These are phyloP conservation scores for Quercus agrifolia DNA, from an alignment of 306 rosid genomes.

Conservation along the genomic window DNA sequence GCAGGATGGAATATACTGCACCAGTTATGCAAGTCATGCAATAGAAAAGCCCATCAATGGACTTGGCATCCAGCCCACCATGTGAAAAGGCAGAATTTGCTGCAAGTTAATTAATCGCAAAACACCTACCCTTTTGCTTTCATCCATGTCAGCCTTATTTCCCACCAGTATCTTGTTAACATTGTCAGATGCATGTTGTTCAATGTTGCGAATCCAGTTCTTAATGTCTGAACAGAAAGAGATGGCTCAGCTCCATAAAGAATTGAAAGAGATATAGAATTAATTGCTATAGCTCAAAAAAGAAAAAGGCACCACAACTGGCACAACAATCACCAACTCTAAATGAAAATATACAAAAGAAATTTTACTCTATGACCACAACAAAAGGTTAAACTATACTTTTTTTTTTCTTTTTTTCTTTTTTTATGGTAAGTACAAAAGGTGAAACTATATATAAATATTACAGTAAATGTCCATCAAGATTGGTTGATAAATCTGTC, in stretches of 20 bases:
- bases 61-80: constrained; percentile 5
- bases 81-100: constrained; percentile 8
- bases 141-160: constrained; percentile 91
- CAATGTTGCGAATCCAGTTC: constrained; percentile 89
- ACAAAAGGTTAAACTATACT: neutral
- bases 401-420: too few species aligned
- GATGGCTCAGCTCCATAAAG: constrained; percentile 3
- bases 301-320: neutral
- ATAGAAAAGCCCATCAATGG: neutral
- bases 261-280: neutral
- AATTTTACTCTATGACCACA: neutral
- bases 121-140: constrained; percentile 69
- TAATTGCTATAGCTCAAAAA: neutral
- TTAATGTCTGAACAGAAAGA: constrained; percentile 57
- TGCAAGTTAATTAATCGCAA: neutral
- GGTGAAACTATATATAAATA: neutral
- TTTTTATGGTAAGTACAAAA: neutral
- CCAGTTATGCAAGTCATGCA: neutral
- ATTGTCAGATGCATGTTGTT: constrained; percentile 81
- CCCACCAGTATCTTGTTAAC: constrained; percentile 81
- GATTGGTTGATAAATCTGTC: neutral
- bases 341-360: neutral
- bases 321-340: neutral
- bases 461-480: neutral
- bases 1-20: neutral